phyloP scores from a whole-genome alignment of 331 rosid species.

The Pyracantha coccinea region DNA sequence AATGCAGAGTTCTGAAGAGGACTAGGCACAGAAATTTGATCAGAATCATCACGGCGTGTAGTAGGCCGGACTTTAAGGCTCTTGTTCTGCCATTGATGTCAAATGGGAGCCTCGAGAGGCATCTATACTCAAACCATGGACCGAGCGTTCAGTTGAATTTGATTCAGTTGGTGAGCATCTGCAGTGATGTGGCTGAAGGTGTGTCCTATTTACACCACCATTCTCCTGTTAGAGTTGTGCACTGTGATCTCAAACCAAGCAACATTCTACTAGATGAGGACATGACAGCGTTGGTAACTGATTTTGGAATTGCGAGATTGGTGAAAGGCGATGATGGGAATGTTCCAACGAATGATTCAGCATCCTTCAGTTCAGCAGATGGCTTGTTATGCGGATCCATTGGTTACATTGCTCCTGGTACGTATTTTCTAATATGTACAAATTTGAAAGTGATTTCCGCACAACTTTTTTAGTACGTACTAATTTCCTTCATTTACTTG shows the following conservation, averaged over 20 bases:
- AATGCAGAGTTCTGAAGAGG: conserved; percentile 60
- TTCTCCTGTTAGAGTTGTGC: conserved; percentile 73
- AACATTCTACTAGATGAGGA: conserved; percentile 81
- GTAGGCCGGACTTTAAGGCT: conserved; percentile 72
- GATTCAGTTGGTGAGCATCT: conserved; percentile 63
- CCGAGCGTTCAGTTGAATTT: conserved; percentile 37
- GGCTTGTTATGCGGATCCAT: conserved; percentile 75
- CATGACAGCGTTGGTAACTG: conserved; percentile 79
- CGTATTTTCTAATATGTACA: conserved; percentile 7
- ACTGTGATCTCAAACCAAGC: conserved; percentile 91
- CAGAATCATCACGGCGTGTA: conserved; percentile 74
- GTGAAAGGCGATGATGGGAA: conserved; percentile 32
- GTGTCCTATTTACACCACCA: conserved; percentile 77
- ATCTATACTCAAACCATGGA: conserved; percentile 49
- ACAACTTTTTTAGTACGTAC: neutral
- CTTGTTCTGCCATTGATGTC: conserved; percentile 83
- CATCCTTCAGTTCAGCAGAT: conserved; percentile 53
- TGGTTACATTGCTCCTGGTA: conserved; percentile 97
- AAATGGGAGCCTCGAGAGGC: conserved; percentile 79
- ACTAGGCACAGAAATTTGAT: conserved; percentile 77
- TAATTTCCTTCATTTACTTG: conserved; percentile 1
- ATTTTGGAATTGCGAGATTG: conserved; percentile 83
- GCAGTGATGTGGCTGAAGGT: conserved; percentile 85
- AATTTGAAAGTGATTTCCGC: neutral
- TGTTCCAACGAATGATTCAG: conserved; percentile 15